Evolutionary conservation across 768 basidiomycete genomes (phyloP), one percentile per base, ranked within the genome.

Genomic region (Boletus sensibilis): DNA sequence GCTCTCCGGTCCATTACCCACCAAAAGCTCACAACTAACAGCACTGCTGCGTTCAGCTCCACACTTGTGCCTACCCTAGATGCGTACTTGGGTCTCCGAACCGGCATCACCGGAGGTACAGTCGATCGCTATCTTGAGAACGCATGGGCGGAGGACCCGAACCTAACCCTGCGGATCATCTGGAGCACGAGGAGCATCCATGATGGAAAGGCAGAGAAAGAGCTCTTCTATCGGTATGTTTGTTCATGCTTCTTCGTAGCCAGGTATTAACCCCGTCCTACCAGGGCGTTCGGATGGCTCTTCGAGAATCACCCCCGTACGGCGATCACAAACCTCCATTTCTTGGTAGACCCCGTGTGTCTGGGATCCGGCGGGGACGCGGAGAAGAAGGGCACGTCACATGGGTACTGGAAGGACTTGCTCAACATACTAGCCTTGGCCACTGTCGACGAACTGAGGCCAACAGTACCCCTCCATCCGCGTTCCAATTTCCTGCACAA

Each of bases 401-500:
- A 90, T 47, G 88, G 88, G 0, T 88, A 85, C 63, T 90, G 86
- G 84, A 89, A 91, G 64, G 88, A 90, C 61, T 75, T 89, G 21
- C 78, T 88, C 50, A 85, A 88, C 50, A 83, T 90, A 47, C 74
- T 90, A 5, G 77, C 81, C 5, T 76, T 90, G 29, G 84, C 83
- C 12, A 76, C 82, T 1, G 67, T 77, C 16, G 80, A 78, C 55
- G 74, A 88, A 56, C 77, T 89, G 21, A 51, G 38, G 21, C 57
- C 64, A 14, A 50, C 18, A 1, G 1, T 33, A 2, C 39, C 59
- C 12, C 34, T 59, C 8, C 5, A 41, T 47, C 52, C 50, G 0
- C 54, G 55, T 10, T 57, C 65, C 7, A 63, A 55, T 13, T 74
- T 74, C 56, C 56, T 69, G 25, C 69, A 71, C 56, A 67, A 59